Base-by-base conservation (phyloP, 257 asterid species). In the Scutellaria baicalensis region DNA sequence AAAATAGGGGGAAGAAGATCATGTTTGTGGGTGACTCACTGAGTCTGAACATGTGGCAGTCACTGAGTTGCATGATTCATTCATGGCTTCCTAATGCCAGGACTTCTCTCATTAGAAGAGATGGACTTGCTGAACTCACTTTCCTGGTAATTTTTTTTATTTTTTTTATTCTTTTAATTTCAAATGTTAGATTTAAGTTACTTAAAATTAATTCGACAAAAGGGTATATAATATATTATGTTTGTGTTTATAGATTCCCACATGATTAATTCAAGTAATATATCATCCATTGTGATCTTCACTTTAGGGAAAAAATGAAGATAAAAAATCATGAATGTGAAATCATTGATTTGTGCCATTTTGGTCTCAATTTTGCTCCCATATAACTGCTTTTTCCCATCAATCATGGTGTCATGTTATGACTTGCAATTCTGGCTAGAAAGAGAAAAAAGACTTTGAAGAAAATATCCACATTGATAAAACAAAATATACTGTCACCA, bases 11-110 rank as follows among this genome's bases (percentile, higher is more conserved):
- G 55, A 93, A 89, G 87, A 89, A 86, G 81, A 86, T 93, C 23
- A 91, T 93, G 97, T 93, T 91, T 51, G 99, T 93, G 42, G 99
- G 99, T 1, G 99, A 93, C 75, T 93, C 99, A 70, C 75, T 93
- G 87, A 91, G 99, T 85, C 75, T 82, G 77, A 93, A 93, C 84
- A 91, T 91, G 88, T 93, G 99, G 99, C 87, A 91, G 39, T 93
- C 99, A 9, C 70, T 93, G 81, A 86, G 94, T 80, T 93, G 99
- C 82, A 81, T 91, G 96, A 81, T 93, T 64, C 97, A 91, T 44
- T 82, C 99, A 13, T 77, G 80, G 84, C 87, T 83, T 23, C 97
- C 99, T 0, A 78, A 52, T 5, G 78, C 92, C 0, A 77, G 62
- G 72, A 79, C 88, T 47, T 75, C 87, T 27, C 35, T 87, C 42